Percentiles rank a stretch among this genome's conserved stretches.
These are phyloP conservation scores for Monosporascus cannonballus DNA, from an alignment of 2,329 filamentous ascomycete genomes.

Conservation along the genomic window DNA sequence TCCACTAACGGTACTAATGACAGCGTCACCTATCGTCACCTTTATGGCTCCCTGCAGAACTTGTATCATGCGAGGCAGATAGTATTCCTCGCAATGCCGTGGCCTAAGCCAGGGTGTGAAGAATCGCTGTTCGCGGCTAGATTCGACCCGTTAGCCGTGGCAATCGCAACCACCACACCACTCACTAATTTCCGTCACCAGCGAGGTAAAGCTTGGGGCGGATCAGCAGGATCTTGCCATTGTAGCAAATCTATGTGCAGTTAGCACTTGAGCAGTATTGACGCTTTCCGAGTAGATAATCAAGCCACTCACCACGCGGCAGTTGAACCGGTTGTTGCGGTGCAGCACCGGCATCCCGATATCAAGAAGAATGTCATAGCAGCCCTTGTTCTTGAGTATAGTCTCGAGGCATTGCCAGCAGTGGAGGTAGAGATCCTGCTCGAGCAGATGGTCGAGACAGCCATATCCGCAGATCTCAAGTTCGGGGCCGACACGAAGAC, in stretches of 20 bases:
- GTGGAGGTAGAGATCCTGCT: slow-evolving; percentile 52
- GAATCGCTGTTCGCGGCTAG: slow-evolving; percentile 52
- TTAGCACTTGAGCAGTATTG: no score
- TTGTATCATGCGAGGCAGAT: slow-evolving; percentile 53
- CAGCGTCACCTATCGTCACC: slow-evolving; percentile 63
- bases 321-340: slow-evolving; percentile 58
- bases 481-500: slow-evolving; percentile 55
- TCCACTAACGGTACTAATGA: slow-evolving; percentile 34
- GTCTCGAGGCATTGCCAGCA: slow-evolving; percentile 56
- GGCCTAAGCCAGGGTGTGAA: slow-evolving; percentile 59
- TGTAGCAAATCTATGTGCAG: slow-evolving; percentile 39
- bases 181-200: slow-evolving; percentile 65
- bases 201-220: slow-evolving; percentile 67
- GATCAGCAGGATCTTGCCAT: slow-evolving; percentile 65
- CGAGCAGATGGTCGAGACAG: slow-evolving; percentile 61
- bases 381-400: slow-evolving; percentile 54
- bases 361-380: slow-evolving; percentile 61
- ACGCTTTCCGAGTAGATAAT: no score
- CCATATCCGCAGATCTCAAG: slow-evolving; percentile 55
- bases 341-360: slow-evolving; percentile 58
- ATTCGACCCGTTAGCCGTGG: slow-evolving; percentile 38
- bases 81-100: slow-evolving; percentile 56
- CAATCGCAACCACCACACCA: background rate
- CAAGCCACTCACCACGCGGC: slow-evolving; percentile 37
- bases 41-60: slow-evolving; percentile 38